A percentile compares a stretch with the other conserved stretches of the same genome.
phyloP scores from a whole-genome alignment of 495 filamentous ascomycete genomes.

The Aspergillus homomorphus region DNA sequence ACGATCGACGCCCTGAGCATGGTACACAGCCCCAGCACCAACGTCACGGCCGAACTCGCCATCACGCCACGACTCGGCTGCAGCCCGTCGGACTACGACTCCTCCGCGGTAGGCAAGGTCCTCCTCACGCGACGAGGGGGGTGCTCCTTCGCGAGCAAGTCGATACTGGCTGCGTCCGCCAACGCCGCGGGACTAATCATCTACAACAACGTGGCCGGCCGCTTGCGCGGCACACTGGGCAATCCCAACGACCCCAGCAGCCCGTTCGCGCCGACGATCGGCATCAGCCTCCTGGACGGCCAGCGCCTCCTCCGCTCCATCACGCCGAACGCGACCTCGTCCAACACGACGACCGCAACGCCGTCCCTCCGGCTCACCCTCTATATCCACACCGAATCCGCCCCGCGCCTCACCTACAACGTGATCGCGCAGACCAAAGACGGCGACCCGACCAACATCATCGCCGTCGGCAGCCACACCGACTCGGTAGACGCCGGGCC shows the following conservation, averaged over 20 bases:
- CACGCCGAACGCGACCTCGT: slow-evolving; percentile 21
- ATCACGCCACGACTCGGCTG: slow-evolving; percentile 57
- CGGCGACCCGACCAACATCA: slow-evolving; percentile 61
- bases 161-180: slow-evolving; percentile 54
- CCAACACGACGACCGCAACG: slow-evolving; percentile 26
- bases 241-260: slow-evolving; percentile 43
- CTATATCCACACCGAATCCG: slow-evolving; percentile 33
- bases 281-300: slow-evolving; percentile 54
- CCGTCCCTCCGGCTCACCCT: slow-evolving; percentile 33
- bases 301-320: slow-evolving; percentile 34
- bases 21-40: slow-evolving; percentile 48
- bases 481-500: slow-evolving; percentile 63
- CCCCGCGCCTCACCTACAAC: slow-evolving; percentile 51
- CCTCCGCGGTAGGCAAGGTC: slow-evolving; percentile 51
- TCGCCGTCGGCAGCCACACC: slow-evolving; percentile 63
- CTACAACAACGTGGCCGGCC: slow-evolving; percentile 62
- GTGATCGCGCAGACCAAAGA: slow-evolving; percentile 65
- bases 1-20: slow-evolving; percentile 29
- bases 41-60: slow-evolving; percentile 43
- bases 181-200: slow-evolving; percentile 58
- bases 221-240: slow-evolving; percentile 54
- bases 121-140: slow-evolving; percentile 61
- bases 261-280: slow-evolving; percentile 49
- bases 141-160: slow-evolving; percentile 61
- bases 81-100: slow-evolving; percentile 53